These are phyloP conservation scores for Mycena maculata DNA, from an alignment of 768 basidiomycete species.

Conservation along the genomic window DNA sequence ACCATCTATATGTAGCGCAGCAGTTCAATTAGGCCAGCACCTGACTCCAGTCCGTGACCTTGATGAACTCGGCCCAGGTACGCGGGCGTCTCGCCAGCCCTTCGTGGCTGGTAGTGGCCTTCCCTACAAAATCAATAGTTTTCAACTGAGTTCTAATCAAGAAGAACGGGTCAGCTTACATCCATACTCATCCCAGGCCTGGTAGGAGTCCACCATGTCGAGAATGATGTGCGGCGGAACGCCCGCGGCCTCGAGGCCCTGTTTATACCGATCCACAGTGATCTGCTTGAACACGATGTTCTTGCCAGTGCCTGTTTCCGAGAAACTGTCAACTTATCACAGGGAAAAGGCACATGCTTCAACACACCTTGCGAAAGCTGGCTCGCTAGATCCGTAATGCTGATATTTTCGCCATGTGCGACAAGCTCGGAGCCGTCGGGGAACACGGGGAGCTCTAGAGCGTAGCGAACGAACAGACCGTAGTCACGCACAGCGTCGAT, in stretches of 20 bases:
- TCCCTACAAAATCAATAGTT: neutral
- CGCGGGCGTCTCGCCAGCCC: neutral
- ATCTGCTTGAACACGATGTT: constrained; percentile 5
- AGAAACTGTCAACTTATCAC: neutral
- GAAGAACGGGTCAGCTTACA: neutral
- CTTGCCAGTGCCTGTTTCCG: constrained; percentile 10
- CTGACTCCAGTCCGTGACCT: constrained; percentile 12
- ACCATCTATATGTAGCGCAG: too few species aligned
- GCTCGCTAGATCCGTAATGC: neutral
- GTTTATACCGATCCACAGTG: neutral
- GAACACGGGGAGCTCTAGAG: constrained; percentile 9
- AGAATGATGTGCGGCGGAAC: neutral
- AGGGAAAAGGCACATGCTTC: neutral
- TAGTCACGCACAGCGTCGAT: constrained; percentile 19
- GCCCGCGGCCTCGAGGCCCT: neutral
- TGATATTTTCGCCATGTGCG: constrained; percentile 2
- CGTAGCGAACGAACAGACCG: constrained; percentile 18
- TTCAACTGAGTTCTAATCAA: neutral
- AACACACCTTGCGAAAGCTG: constrained; percentile 1
- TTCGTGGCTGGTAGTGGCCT: neutral
- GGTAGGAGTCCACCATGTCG: neutral
- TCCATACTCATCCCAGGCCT: neutral
- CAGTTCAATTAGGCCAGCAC: neutral
- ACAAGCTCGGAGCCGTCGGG: neutral
- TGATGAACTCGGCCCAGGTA: neutral